Base-by-base conservation (phyloP, 805 yeast species). In the Teunomyces kruisii region DNA sequence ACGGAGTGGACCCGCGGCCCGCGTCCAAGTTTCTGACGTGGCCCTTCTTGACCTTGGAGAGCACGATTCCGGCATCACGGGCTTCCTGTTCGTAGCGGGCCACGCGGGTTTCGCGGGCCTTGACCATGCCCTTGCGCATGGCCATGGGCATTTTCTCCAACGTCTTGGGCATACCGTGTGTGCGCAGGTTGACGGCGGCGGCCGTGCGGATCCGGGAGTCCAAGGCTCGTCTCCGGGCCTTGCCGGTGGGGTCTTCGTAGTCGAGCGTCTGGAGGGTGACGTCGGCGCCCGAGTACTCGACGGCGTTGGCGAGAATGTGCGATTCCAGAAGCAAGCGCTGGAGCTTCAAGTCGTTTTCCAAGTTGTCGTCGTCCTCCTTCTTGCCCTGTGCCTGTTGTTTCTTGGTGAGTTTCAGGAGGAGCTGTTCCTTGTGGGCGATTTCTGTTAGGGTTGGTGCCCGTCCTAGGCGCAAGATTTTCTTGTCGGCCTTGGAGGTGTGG, bases 131-230 rank as follows among this genome's bases (percentile, higher is more conserved):
- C 58, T 86, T 87, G 45, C 97, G 77, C 73, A 89, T 81, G 14
- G 78, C 63, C 90, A 94, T 91, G 15, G 98, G 96, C 80, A 89
- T 88, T 42, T 83, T 86, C 53, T 87, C 94, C 29, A 84, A 63
- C 43, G 68, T 78, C 54, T 55, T 58, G 30, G 67, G 66, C 24
- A 59, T 63, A 12, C 76, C 84, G 47, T 76, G 75, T 0, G 70
- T 59, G 6, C 70, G 54, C 0, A 88, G 74, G 52, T 71, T 70
- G 2, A 44, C 43, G 1, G 75, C 56, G 0, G 75, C 58, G 1
- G 81, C 49, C 9, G 68, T 62, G 10, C 78, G 64, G 45, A 87
- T 65, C 45, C 92, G 70, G 33, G 79, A 75, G 43, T 80, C 80
- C 40, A 86, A 60, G 0, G 88, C 80, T 49, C 86, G 75, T 42